Percentiles rank a stretch among this genome's conserved stretches.
Conservation (phyloP, 1,284 basidiomycete genomes). For the Somion occarium region DNA sequence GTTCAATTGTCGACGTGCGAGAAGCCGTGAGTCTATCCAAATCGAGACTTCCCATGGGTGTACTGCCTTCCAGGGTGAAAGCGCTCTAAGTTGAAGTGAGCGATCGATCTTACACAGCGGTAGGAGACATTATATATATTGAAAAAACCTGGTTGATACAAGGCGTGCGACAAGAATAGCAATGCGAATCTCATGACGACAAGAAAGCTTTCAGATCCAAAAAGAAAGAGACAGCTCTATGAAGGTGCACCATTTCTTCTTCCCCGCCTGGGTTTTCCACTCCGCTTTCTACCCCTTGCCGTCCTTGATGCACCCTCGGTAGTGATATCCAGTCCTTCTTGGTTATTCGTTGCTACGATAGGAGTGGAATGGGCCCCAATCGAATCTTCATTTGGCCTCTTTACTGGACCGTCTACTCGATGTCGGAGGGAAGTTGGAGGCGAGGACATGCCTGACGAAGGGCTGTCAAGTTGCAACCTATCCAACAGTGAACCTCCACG, state of each 20-base stretch:
- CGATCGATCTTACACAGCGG: too few relatives aligned
- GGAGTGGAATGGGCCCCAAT: conserved; percentile 6
- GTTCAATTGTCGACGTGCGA: too few relatives aligned
- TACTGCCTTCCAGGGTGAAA: too few relatives aligned
- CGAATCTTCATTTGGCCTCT: conserved; percentile 5
- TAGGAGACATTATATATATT: too few relatives aligned
- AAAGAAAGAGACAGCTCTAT: not conserved
- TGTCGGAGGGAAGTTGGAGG: conserved; percentile 8
- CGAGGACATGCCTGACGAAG: not conserved
- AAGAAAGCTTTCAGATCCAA: too few relatives aligned
- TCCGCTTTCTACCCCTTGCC: conserved; percentile 8
- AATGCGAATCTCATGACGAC: too few relatives aligned
- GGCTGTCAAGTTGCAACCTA: conserved; percentile 9
- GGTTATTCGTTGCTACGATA: conserved; percentile 2
- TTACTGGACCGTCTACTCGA: conserved; percentile 8
- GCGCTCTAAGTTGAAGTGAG: too few relatives aligned
- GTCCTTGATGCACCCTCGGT: too few relatives aligned
- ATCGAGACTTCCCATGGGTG: too few relatives aligned
- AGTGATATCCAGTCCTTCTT: conserved; percentile 4
- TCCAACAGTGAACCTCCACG: conserved; percentile 16
- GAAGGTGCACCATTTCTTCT: conserved; percentile 2
- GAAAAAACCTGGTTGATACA: too few relatives aligned
- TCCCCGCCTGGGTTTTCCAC: conserved; percentile 11
- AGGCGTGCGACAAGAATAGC: too few relatives aligned
- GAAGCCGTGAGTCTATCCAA: too few relatives aligned